Percentiles rank a stretch among this genome's conserved stretches.
Conservation (phyloP, 495 filamentous ascomycete species). For the Aspergillus steynii region DNA sequence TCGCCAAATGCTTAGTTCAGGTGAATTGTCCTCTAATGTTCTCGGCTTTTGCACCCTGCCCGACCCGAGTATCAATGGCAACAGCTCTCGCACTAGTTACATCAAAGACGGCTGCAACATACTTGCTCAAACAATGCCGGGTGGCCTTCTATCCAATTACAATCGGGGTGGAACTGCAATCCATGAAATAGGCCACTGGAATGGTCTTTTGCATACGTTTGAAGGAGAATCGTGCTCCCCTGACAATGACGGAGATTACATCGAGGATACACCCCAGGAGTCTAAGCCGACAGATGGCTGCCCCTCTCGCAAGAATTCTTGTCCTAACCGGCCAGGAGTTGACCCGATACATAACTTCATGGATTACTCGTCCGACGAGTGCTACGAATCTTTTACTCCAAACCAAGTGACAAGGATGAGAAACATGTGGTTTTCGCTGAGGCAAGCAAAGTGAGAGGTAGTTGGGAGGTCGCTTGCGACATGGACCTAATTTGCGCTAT, state of each 20-base stretch:
- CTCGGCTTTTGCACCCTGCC: constrained; percentile 54
- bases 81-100: constrained; percentile 37
- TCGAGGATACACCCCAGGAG: constrained; percentile 55
- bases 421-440: constrained; percentile 47
- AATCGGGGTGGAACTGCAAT: constrained; percentile 52
- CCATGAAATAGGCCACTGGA: constrained; percentile 62
- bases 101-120: constrained; percentile 55
- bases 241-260: constrained; percentile 48
- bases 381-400: constrained; percentile 49
- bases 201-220: constrained; percentile 58
- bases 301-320: constrained; percentile 48
- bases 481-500: too few species aligned
- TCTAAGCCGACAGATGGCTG: constrained; percentile 50
- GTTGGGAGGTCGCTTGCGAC: background rate
- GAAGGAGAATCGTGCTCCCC: constrained; percentile 48
- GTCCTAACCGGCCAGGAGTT: constrained; percentile 41
- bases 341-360: constrained; percentile 57
- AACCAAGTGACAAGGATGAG: constrained; percentile 47
- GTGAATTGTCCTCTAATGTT: constrained; percentile 34
- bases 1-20: constrained; percentile 13
- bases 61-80: constrained; percentile 35
- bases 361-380: constrained; percentile 57
- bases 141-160: constrained; percentile 43
- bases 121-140: constrained; percentile 52
- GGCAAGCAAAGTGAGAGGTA: constrained; percentile 37